phyloP scores from a whole-genome alignment of 164 flowering plant genomes.

The Vitis vinifera region ASM3070453v1 NC_081813.1:22219001-22219500 shows the following conservation, averaged over 20 bases:
- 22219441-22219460: conserved; percentile 19
- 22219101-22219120: no score
- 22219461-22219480: conserved; percentile 13
- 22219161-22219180: no score
- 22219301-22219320: not conserved
- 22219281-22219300: no score
- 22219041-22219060: no score
- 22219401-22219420: conserved; percentile 66
- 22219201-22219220: not conserved
- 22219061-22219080: no score
- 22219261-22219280: no score
- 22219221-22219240: not conserved
- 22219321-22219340: conserved; percentile 75
- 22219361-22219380: conserved; percentile 95
- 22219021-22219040: no score
- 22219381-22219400: conserved; percentile 98
- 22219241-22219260: not conserved
- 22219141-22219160: no score
- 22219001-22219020: no score
- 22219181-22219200: no score
- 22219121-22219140: no score
- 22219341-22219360: conserved; percentile 98
- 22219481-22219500: conserved; percentile 25
- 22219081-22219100: no score
- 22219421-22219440: conserved; percentile 60